phyloP scores from a whole-genome alignment of 2,329 filamentous ascomycete genomes.

The Apiospora phragmitis region DNA sequence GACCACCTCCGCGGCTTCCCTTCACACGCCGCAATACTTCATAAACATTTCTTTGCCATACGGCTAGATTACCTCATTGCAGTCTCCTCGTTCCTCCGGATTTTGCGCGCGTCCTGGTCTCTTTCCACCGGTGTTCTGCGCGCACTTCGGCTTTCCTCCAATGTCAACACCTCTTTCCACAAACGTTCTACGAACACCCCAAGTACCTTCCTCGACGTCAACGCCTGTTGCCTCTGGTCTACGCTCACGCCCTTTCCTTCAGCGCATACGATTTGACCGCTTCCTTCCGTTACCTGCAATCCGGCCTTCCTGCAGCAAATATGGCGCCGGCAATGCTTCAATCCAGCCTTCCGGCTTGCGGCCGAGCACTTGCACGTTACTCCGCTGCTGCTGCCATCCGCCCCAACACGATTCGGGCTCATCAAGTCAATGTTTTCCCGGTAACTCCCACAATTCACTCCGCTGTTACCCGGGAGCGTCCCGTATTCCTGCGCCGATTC shows the following conservation, averaged over 20 bases:
- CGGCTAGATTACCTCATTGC: neutral
- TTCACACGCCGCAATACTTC: constrained; percentile 21
- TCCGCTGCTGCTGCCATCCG: neutral
- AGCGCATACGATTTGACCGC: neutral
- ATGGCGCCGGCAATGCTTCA: neutral
- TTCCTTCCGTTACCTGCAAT: neutral
- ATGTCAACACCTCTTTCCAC: neutral
- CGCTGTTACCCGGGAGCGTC: neutral
- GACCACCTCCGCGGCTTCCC: constrained; percentile 21
- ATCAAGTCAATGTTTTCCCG: neutral
- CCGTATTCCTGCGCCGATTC: neutral
- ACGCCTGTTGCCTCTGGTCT: neutral
- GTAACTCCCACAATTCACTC: neutral
- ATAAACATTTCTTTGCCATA: neutral
- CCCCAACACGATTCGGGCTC: neutral
- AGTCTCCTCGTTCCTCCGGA: neutral
- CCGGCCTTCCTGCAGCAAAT: neutral
- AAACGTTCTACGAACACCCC: neutral
- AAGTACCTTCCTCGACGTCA: neutral
- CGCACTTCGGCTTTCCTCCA: neutral
- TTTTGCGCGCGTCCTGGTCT: neutral
- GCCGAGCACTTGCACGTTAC: neutral
- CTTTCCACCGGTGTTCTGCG: neutral
- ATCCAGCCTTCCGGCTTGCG: neutral
- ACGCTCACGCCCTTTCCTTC: neutral